A percentile compares a stretch with the other conserved stretches of the same genome.
Conservation (phyloP, 2,329 filamentous ascomycete genomes). For the Septoria petroselini region DNA sequence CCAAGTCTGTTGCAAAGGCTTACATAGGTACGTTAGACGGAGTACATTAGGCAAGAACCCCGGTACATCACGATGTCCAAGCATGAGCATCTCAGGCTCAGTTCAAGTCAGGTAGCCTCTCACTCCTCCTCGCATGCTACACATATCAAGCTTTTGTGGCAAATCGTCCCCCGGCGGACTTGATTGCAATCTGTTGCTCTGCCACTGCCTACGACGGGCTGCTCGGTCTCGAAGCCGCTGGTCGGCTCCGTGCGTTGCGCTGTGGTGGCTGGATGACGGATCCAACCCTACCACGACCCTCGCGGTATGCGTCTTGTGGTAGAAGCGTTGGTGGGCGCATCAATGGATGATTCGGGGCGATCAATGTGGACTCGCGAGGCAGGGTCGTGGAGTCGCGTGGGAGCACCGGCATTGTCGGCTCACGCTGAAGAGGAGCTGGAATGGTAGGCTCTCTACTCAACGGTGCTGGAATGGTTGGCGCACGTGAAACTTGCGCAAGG, state of each 20-base stretch:
- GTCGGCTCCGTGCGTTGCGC: not conserved
- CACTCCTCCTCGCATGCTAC: too few relatives aligned
- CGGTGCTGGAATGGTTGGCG: constrained; percentile 2
- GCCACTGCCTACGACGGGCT: not conserved
- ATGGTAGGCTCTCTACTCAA: not conserved
- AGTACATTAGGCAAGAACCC: too few relatives aligned
- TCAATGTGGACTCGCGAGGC: constrained; percentile 7
- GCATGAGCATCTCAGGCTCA: too few relatives aligned
- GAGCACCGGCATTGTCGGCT: not conserved
- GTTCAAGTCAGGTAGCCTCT: too few relatives aligned
- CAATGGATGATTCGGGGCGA: constrained; percentile 13
- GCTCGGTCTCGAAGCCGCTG: not conserved
- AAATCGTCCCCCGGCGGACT: too few relatives aligned
- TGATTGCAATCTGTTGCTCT: too few relatives aligned
- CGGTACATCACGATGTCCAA: too few relatives aligned
- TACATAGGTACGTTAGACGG: too few relatives aligned
- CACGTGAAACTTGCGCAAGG: too few relatives aligned
- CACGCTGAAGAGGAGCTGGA: constrained; percentile 3
- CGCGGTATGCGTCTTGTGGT: constrained; percentile 16
- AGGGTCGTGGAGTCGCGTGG: constrained; percentile 4
- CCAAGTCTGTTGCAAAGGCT: too few relatives aligned
- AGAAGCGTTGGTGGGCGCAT: constrained; percentile 15
- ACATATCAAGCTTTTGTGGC: too few relatives aligned
- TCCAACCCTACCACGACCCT: constrained; percentile 12
- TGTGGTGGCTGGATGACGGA: not conserved